Percentiles rank a stretch among this genome's conserved stretches.
Evolutionary conservation across 2,329 filamentous ascomycete species (phyloP).

Genomic region (Venturia effusa): DNA sequence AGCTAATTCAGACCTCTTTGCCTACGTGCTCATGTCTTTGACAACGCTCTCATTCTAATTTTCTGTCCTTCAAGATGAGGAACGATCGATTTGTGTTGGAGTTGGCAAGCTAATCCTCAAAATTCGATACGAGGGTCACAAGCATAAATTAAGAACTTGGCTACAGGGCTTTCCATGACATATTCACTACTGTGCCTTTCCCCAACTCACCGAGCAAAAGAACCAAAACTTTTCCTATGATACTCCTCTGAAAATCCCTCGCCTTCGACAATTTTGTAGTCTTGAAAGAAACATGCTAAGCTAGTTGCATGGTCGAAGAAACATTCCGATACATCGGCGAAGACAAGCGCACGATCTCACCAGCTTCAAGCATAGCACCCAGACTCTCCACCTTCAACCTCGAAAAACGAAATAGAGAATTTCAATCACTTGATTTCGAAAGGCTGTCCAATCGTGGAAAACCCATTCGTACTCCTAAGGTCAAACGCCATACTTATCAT

Average conservation of each 20-base stretch:
- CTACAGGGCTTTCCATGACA: no score
- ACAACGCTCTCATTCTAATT: background rate
- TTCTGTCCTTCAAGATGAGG: no score
- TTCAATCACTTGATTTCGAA: slow-evolving; percentile 17
- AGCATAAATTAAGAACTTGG: no score
- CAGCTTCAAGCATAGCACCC: slow-evolving; percentile 23
- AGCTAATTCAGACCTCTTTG: background rate
- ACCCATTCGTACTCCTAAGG: slow-evolving; percentile 23
- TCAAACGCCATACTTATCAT: slow-evolving; percentile 24
- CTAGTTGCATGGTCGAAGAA: slow-evolving; percentile 19
- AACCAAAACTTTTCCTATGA: no score
- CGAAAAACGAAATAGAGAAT: background rate
- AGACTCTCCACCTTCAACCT: slow-evolving; percentile 15
- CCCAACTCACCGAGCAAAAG: no score
- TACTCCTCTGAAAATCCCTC: no score
- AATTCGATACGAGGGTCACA: no score
- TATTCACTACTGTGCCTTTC: no score
- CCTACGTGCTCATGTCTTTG: background rate
- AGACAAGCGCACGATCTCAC: slow-evolving; percentile 28
- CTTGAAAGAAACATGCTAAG: slow-evolving; percentile 23
- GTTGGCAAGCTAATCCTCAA: no score
- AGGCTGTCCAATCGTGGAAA: slow-evolving; percentile 22
- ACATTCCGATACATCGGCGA: slow-evolving; percentile 23
- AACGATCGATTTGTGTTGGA: no score
- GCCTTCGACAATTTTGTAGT: slow-evolving; percentile 25